A percentile compares a stretch with the other conserved stretches of the same genome.
Evolutionary conservation across 495 filamentous ascomycete genomes (phyloP).

Genomic region (Penicillium herquei): DNA sequence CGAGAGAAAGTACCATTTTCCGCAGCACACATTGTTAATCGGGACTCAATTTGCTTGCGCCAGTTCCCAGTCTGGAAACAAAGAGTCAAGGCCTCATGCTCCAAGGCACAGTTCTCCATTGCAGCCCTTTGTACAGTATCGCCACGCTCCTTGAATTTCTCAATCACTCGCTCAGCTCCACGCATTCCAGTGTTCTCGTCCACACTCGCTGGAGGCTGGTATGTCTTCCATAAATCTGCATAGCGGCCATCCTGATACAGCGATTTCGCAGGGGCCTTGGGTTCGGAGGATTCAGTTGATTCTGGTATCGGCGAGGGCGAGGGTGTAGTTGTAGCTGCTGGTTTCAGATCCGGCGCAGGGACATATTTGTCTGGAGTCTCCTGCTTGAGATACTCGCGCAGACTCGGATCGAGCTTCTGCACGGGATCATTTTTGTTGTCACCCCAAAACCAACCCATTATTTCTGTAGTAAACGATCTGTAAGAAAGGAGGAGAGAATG

Average conservation of each 20-base stretch:
- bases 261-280: constrained; percentile 55
- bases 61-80: constrained; percentile 71
- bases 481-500: constrained; percentile 1
- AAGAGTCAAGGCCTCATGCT: constrained; percentile 69
- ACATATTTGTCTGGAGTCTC: constrained; percentile 78
- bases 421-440: constrained; percentile 64
- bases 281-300: constrained; percentile 31
- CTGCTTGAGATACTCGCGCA: constrained; percentile 80
- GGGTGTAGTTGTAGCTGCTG: constrained; percentile 11
- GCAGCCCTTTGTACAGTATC: constrained; percentile 75
- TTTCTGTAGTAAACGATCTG: constrained; percentile 1
- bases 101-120: constrained; percentile 88
- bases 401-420: constrained; percentile 75
- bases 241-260: constrained; percentile 82
- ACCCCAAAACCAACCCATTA: constrained; percentile 71
- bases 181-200: constrained; percentile 53
- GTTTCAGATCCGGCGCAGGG: constrained; percentile 32
- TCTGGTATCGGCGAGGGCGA: constrained; percentile 15
- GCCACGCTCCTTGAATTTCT: constrained; percentile 79
- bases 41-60: constrained; percentile 42
- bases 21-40: constrained; percentile 69
- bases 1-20: constrained; percentile 69
- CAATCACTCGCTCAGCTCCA: constrained; percentile 74
- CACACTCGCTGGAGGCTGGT: constrained; percentile 60
- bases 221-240: constrained; percentile 88